Base-by-base conservation (phyloP, 1,284 basidiomycete genomes). In the Ustilago loliicola region DNA sequence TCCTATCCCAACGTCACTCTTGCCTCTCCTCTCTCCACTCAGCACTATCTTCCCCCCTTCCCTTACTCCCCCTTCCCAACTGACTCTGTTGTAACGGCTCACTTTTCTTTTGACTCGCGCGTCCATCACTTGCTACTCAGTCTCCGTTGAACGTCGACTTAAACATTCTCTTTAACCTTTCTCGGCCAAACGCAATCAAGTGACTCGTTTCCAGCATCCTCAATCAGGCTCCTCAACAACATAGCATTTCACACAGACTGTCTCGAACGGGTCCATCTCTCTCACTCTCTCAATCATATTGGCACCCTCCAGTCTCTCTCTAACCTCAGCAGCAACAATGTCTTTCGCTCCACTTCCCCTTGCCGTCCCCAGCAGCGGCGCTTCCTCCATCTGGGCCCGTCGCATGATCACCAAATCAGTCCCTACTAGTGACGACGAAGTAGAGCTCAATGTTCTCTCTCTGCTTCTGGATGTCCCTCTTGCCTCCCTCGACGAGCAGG, bases 381-480 rank as follows among this genome's bases (percentile, higher is more conserved):
- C 63, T 15, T 65, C 68, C 30, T 70, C 68, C 25, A 69, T 77
- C 42, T 77, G 74, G 74, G 59, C 69, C 1, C 65, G 74, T 42
- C 62, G 74, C 2, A 77, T 69, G 59, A 61, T 63, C 52, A 64
- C 55, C 36, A 77, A 72, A 32, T 47, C 62, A 5, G 60, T 50
- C 0, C 56, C 66, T 3, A 52, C 61, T 3, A 60, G 23, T 6
- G 58, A 68, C 1, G 55, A 47, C 38, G 69, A 77, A 53, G 66
- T 77, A 25, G 74, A 72, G 34, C 61, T 69, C 62, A 72, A 77
- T 54, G 70, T 77, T 15, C 66, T 72, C 8, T 72, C 69, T 7
- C 66, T 77, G 3, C 45, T 77, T 4, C 66, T 77, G 34, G 69
- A 67, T 36, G 63, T 69, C n/a, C 59, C 66, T 21, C 45, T 66